Evolutionary conservation across 2,329 filamentous ascomycete genomes (phyloP), one percentile per base, ranked within the genome.

Genomic region (Aspergillus latus): DNA sequence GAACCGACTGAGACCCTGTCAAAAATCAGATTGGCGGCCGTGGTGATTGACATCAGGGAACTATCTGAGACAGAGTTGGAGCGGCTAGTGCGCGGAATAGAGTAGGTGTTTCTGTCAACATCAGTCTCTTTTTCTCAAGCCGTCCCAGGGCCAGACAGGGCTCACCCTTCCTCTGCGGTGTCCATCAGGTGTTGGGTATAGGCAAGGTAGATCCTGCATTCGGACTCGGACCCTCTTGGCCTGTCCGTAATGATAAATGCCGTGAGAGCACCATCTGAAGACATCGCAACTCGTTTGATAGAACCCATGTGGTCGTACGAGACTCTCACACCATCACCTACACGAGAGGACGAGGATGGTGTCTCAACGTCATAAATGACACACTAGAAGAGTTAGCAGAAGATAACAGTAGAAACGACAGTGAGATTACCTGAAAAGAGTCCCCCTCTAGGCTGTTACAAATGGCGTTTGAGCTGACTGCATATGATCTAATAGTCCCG

Each of bases 211-310:
- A 60, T 46, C 21, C 29, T 39, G 5, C 52, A 44, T 29, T 56
- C 40, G 21, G 26, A 45, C 13, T 60, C 49, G 1, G 32, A 30
- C 2, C 30, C 37, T 15, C 30, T 42, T 2, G 57, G 49, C 2
- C 13, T 44, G 28, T 44, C 44, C 0, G 44, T 53, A 11, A 59
- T 43, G 7, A 52, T 21, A 37, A 62, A 62, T 1, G 60, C 60
- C 4, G 52, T 40, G 0, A 59, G 30, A 11, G 42, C 43, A 7
- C 64, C 60, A 15, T 61, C 57, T 2, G 50, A 48, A 0, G 64
- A 64, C 39, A 66, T 59, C 2, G 59, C 54, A 9, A 59, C 43
- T 15, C 50, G 49, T 9, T 54, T 56, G 42, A 66, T 63, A 34
- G 56, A 49, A 10, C 60, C 60, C 16, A 59, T 46, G 10, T 58